Evolutionary conservation across 805 yeast genomes (phyloP).

Genomic region (Lipomyces yamanashiensis): DNA sequence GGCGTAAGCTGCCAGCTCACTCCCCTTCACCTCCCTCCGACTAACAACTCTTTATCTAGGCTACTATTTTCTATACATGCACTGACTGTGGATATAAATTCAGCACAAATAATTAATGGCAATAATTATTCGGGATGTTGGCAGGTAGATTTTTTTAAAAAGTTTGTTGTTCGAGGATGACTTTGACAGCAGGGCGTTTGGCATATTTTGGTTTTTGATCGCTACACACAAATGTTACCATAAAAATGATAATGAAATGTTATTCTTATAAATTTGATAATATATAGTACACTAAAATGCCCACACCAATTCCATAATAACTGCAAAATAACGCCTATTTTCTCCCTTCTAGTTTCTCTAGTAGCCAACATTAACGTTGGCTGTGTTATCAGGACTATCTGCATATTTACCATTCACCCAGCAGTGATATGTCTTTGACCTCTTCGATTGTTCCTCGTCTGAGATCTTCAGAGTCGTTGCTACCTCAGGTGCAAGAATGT

Average conservation of each 20-base stretch:
- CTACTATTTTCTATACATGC: conserved; percentile 97
- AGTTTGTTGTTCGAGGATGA: not conserved
- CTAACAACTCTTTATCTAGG: conserved; percentile 43
- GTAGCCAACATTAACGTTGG: not conserved
- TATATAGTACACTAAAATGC: too few species aligned
- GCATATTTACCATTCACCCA: conserved; percentile 29
- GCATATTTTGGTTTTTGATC: not conserved
- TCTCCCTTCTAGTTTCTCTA: not conserved
- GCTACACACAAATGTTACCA: not conserved
- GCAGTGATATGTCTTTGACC: conserved; percentile 27
- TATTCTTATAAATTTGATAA: not conserved
- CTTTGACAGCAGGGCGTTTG: not conserved
- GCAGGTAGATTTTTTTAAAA: not conserved
- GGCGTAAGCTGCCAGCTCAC: conserved; percentile 54
- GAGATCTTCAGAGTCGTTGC: conserved; percentile 24
- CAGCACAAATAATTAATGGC: conserved; percentile 82
- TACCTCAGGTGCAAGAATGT: conserved; percentile 27
- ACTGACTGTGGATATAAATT: conserved; percentile 89
- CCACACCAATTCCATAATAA: too few species aligned
- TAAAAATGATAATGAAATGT: not conserved
- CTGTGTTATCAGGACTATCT: not conserved
- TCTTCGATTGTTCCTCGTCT: conserved; percentile 29
- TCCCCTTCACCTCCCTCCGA: not conserved
- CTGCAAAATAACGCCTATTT: not conserved
- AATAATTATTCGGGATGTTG: not conserved